A percentile compares a stretch with the other conserved stretches of the same genome.
phyloP scores from a whole-genome alignment of 768 basidiomycete species.

The Cyclocybe aegerita region DNA sequence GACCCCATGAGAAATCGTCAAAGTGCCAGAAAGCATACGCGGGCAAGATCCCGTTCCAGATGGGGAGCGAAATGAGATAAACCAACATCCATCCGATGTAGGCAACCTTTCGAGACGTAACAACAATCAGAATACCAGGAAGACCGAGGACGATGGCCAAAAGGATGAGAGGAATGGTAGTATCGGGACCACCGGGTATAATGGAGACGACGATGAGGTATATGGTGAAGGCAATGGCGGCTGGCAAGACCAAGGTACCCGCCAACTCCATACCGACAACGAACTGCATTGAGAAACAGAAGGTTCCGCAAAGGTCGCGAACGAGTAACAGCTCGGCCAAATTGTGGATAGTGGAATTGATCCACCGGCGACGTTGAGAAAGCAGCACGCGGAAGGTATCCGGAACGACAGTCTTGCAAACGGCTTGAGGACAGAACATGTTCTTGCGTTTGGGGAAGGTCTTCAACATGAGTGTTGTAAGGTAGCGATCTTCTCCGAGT shows the following conservation, averaged over 20 bases:
- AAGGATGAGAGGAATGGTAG: slow-evolving; percentile 88
- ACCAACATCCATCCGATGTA: slow-evolving; percentile 98
- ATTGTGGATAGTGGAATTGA: slow-evolving; percentile 99
- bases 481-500: slow-evolving; percentile 98
- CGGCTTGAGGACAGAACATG: slow-evolving; percentile 97
- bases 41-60: slow-evolving; percentile 97
- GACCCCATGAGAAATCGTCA: slow-evolving; percentile 98
- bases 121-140: slow-evolving; percentile 92
- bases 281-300: slow-evolving; percentile 99
- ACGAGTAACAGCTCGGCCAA: slow-evolving; percentile 93
- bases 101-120: slow-evolving; percentile 91
- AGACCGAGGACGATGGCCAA: slow-evolving; percentile 95
- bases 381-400: slow-evolving; percentile 93
- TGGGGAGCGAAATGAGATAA: slow-evolving; percentile 88
- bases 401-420: slow-evolving; percentile 98
- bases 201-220: slow-evolving; percentile 89
- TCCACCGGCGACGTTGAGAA: slow-evolving; percentile 98
- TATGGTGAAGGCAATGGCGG: slow-evolving; percentile 95
- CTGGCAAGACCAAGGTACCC: slow-evolving; percentile 94
- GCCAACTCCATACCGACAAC: slow-evolving; percentile 98
- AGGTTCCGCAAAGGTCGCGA: slow-evolving; percentile 97
- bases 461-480: slow-evolving; percentile 96
- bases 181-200: slow-evolving; percentile 76
- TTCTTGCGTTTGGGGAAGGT: slow-evolving; percentile 99
- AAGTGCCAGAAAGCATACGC: slow-evolving; percentile 99